Percentiles rank a stretch among this genome's conserved stretches.
Conservation (phyloP, 805 yeast genomes). For the Wickerhamomyces hampshirensis region DNA sequence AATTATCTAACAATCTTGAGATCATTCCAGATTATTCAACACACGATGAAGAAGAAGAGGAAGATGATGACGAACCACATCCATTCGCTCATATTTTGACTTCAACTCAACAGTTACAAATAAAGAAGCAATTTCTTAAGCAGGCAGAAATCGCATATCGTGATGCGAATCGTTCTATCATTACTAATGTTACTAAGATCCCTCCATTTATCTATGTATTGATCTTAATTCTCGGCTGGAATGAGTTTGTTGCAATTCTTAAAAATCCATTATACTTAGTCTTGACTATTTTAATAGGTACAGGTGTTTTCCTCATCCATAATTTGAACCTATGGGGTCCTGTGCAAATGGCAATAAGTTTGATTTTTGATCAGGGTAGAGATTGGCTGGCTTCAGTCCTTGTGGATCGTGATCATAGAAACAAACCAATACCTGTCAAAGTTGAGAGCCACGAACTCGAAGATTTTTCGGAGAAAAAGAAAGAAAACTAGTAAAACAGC, state of each 20-base stretch:
- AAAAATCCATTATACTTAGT: constrained; percentile 82
- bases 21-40: constrained; percentile 56
- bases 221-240: constrained; percentile 84
- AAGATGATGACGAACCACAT: constrained; percentile 37
- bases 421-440: constrained; percentile 6
- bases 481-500: constrained; percentile 7
- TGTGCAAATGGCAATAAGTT: constrained; percentile 55
- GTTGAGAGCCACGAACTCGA: constrained; percentile 29
- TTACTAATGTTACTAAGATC: constrained; percentile 70
- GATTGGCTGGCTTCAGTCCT: constrained; percentile 53
- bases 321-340: constrained; percentile 75
- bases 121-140: constrained; percentile 58
- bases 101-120: constrained; percentile 50
- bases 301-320: constrained; percentile 63
- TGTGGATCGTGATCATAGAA: constrained; percentile 46
- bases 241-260: constrained; percentile 83
- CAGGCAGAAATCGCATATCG: constrained; percentile 75
- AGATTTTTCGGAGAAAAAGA: constrained; percentile 23
- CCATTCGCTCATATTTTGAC: constrained; percentile 54
- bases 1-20: constrained; percentile 45
- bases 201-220: constrained; percentile 79
- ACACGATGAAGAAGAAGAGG: constrained; percentile 31
- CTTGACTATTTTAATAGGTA: constrained; percentile 50
- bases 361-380: constrained; percentile 49
- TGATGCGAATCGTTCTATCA: constrained; percentile 84